A percentile compares a stretch with the other conserved stretches of the same genome.
Evolutionary conservation across 2,329 filamentous ascomycete species (phyloP).

Genomic region (Calonectria pteridis): DNA sequence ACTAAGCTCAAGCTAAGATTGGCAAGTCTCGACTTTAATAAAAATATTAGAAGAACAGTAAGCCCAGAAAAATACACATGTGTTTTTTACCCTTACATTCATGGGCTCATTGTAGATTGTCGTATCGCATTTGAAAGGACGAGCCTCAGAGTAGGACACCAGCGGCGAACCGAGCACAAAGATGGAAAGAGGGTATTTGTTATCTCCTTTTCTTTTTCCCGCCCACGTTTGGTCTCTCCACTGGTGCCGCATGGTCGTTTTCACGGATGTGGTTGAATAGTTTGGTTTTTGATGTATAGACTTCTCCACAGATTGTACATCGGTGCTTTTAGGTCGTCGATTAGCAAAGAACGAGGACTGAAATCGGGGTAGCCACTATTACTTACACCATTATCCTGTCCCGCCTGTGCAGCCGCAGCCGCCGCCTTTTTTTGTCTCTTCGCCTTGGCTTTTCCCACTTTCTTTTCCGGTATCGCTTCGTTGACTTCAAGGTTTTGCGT

Average conservation of each 20-base stretch:
- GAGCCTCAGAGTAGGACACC: background rate
- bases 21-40: too few relatives aligned
- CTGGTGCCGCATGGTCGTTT: slow-evolving; percentile 71
- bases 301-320: slow-evolving; percentile 60
- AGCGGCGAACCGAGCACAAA: background rate
- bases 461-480: slow-evolving; percentile 49
- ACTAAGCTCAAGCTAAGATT: too few relatives aligned
- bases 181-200: background rate
- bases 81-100: background rate
- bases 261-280: slow-evolving; percentile 81
- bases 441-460: slow-evolving; percentile 64
- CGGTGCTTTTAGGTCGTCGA: slow-evolving; percentile 47
- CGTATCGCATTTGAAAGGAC: background rate
- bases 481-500: slow-evolving; percentile 44
- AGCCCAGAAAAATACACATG: background rate
- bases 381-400: slow-evolving; percentile 53
- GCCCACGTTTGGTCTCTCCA: slow-evolving; percentile 38
- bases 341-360: background rate
- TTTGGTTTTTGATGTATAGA: slow-evolving; percentile 73
- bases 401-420: slow-evolving; percentile 52
- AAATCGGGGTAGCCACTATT: background rate
- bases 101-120: background rate
- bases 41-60: too few relatives aligned
- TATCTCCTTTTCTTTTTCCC: slow-evolving; percentile 56
- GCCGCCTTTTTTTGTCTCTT: slow-evolving; percentile 64